Conservation (phyloP, 1,284 basidiomycete genomes). For the Ustilago tritici region DNA sequence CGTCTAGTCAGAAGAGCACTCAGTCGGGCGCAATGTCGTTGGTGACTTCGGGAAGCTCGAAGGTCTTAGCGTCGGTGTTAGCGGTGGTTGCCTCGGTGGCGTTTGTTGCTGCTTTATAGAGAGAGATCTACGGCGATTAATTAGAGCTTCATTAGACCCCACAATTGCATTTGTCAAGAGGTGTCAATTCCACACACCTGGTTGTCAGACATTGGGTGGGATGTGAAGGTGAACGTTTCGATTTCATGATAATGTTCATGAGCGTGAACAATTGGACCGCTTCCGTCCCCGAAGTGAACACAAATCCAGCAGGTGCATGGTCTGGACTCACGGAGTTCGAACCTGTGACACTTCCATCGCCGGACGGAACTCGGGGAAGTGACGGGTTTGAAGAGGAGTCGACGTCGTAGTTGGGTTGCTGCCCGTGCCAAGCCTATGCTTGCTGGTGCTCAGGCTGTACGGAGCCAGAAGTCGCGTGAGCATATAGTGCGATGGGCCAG, state of each 20-base stretch:
- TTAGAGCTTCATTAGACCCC: background rate
- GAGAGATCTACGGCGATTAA: background rate
- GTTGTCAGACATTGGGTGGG: slow-evolving; percentile 1
- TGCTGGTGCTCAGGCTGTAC: no score
- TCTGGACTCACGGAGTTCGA: background rate
- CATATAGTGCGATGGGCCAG: background rate
- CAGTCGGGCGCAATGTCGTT: slow-evolving; percentile 2
- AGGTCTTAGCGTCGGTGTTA: slow-evolving; percentile 7
- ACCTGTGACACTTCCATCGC: background rate
- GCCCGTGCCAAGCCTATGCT: background rate
- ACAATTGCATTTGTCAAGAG: background rate
- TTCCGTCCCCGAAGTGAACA: no score
- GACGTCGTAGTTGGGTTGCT: background rate
- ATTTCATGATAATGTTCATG: background rate
- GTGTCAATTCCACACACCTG: background rate
- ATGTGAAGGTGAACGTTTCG: background rate
- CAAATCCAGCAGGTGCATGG: background rate
- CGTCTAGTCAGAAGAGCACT: slow-evolving; percentile 11
- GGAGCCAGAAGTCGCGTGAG: background rate
- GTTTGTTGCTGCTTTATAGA: slow-evolving; percentile 24
- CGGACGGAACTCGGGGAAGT: background rate
- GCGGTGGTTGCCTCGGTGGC: slow-evolving; percentile 16
- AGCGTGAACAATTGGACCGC: no score
- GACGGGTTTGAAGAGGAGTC: background rate
- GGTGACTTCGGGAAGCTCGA: background rate